Conservation (phyloP, 2,329 filamentous ascomycete genomes). For the Achaetomium macrosporum region DNA sequence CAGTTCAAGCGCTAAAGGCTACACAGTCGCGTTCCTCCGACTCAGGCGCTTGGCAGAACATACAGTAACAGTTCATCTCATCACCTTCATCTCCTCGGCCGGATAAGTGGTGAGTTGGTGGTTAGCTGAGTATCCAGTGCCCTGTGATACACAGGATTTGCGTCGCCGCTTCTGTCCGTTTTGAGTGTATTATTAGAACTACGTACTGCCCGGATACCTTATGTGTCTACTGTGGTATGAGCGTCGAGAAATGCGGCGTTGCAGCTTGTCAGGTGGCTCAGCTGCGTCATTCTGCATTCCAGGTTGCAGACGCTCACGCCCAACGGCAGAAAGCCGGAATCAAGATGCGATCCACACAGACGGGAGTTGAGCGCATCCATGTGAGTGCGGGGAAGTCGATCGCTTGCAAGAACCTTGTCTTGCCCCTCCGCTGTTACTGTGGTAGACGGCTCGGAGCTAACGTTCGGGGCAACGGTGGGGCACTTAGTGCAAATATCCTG, state of each 20-base stretch:
- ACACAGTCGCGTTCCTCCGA: too few species aligned
- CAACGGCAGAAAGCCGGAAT: neutral
- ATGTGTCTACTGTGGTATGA: neutral
- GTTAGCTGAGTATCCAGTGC: neutral
- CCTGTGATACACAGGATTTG: neutral
- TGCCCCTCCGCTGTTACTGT: too few species aligned
- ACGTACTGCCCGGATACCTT: neutral
- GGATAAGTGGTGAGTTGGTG: slow-evolving; percentile 10
- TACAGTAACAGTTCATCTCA: too few species aligned
- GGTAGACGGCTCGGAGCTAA: too few species aligned
- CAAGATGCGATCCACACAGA: too few species aligned
- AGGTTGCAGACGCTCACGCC: neutral
- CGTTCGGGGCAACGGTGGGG: too few species aligned
- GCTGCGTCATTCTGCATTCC: slow-evolving; percentile 13
- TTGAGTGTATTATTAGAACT: slow-evolving; percentile 4
- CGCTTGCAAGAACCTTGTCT: too few species aligned
- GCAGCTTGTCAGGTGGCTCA: slow-evolving; percentile 3
- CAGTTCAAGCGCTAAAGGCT: too few species aligned
- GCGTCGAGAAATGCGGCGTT: neutral
- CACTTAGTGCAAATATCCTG: too few species aligned
- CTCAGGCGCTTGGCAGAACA: too few species aligned
- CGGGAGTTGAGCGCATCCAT: too few species aligned
- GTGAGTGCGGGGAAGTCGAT: neutral
- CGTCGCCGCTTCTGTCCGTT: neutral
- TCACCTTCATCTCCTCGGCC: neutral